These are phyloP conservation scores for Cordia subcordata DNA, from an alignment of 257 asterid species.

Conservation along the genomic window DNA sequence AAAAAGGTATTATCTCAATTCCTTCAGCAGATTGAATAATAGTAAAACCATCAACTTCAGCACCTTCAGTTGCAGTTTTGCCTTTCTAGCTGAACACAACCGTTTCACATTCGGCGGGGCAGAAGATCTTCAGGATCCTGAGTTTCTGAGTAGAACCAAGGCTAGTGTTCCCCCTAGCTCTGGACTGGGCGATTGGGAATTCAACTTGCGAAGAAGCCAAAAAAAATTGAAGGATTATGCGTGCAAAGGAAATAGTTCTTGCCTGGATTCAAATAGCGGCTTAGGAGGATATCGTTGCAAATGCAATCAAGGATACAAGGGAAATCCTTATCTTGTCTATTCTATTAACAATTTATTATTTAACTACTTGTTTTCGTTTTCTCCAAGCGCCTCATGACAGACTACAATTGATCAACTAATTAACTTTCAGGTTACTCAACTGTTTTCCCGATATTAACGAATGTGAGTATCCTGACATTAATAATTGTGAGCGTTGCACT, in stretches of 20 bases:
- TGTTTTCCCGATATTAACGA: background rate
- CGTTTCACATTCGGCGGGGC: background rate
- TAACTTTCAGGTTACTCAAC: no score
- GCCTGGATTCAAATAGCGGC: background rate
- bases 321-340: conserved; percentile 10
- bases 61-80: background rate
- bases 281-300: background rate
- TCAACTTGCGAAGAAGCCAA: background rate
- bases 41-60: no score
- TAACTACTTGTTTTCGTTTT: no score
- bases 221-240: background rate
- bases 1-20: background rate
- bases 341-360: conserved; percentile 5
- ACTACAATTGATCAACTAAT: no score
- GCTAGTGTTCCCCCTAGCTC: background rate
- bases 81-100: background rate
- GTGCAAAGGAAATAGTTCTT: background rate
- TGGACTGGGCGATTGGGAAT: background rate
- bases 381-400: no score
- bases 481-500: background rate
- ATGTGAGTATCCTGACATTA: conserved; percentile 17
- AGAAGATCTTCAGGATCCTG: background rate
- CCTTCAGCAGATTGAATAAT: no score
- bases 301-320: background rate
- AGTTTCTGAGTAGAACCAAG: background rate